phyloP scores from a whole-genome alignment of 306 rosid genomes.

The Trichosanthes truncata region DNA sequence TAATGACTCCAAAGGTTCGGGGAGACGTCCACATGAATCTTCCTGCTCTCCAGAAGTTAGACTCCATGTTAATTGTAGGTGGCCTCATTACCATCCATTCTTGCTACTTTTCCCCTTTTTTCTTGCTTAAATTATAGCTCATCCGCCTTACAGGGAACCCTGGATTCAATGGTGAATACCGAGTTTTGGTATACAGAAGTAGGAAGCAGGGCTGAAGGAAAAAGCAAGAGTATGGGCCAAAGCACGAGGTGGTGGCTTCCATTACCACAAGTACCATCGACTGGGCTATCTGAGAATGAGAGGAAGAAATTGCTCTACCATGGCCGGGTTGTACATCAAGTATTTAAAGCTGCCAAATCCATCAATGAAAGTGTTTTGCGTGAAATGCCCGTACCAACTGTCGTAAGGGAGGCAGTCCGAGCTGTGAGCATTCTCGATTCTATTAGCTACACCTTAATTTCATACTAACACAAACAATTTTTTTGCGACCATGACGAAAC shows the following conservation, averaged over 20 bases:
- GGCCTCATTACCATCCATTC: constrained; percentile 10
- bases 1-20: constrained; percentile 90
- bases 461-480: not conserved
- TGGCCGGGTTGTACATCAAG: constrained; percentile 64
- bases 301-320: constrained; percentile 52
- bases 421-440: constrained; percentile 44
- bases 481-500: not conserved
- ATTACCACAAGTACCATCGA: constrained; percentile 58
- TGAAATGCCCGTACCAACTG: constrained; percentile 76
- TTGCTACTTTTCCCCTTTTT: not conserved
- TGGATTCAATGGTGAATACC: constrained; percentile 76
- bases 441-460: not conserved
- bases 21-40: constrained; percentile 86
- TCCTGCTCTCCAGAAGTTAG: constrained; percentile 94
- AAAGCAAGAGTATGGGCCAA: constrained; percentile 24
- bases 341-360: constrained; percentile 82
- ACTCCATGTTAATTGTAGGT: constrained; percentile 88
- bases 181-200: constrained; percentile 91
- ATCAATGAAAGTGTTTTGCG: constrained; percentile 70
- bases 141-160: constrained; percentile 41
- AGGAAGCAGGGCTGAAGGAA: constrained; percentile 73
- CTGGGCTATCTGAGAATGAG: constrained; percentile 63
- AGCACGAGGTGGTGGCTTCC: constrained; percentile 95
- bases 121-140: not conserved
- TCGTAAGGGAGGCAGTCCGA: constrained; percentile 55